Evolutionary conservation across 805 yeast genomes (phyloP), one percentile per base, ranked within the genome.

Genomic region (Candida xiaguanensis): DNA sequence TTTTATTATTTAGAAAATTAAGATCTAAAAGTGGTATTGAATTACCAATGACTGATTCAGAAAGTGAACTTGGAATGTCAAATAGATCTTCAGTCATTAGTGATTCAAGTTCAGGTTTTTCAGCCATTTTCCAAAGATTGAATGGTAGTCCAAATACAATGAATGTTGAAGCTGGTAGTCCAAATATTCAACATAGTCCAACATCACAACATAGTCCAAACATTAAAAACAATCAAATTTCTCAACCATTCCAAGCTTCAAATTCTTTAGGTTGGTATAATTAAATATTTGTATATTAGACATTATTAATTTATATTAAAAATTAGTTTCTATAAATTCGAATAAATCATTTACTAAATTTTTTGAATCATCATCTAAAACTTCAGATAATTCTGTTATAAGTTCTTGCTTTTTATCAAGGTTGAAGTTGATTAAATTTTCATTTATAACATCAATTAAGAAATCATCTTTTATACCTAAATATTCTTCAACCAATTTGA

Each of bases 181-280:
- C 31, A 16, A 28, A 28, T 15, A 7, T 28, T 4, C 7, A 14
- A 7, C 12, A 8, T 14, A n/a, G 18, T 16, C 31, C 17, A 28
- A 16, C 14, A 16, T 28, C 31, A 8, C 31, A 15, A 16, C 6
- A 28, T 16, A 32, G 24, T 32, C 36, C 23, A 28, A 44, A 36
- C 7, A 31, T 23, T 3, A 34, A 59, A 34, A 59, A 61, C 9
- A 34, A 25, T 34, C 61, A 58, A 29, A 83, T 83, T 28, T 80
- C 86, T 6, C 76, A 74, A 40, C 91, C 91, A 8, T 82, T 82
- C 26, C 80, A 82, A 40, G 73, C 83, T 3, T 77, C 78, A 44
- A 83, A 80, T 55, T 82, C 91, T 2, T 65, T 83, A 43, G 90
- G 90, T 24, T 83, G 90, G 90, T 42, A 53, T 14, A 28, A 28